phyloP scores from a whole-genome alignment of 805 yeast genomes.

The Schwanniomyces vanrijiae region DNA sequence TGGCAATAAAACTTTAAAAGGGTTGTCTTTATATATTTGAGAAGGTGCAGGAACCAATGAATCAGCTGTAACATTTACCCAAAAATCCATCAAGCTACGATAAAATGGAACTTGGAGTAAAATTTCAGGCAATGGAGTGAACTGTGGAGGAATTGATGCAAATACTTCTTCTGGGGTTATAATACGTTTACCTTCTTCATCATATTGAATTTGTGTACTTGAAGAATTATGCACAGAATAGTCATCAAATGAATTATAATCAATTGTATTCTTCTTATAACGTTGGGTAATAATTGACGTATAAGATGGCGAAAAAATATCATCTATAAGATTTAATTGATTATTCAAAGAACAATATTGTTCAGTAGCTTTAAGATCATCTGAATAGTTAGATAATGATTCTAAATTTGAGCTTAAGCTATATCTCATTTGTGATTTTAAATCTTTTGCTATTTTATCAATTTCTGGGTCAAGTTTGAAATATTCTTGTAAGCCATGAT shows the following conservation, averaged over 20 bases:
- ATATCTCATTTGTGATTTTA: not conserved
- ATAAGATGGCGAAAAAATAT: constrained; percentile 7
- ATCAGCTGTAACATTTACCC: constrained; percentile 58
- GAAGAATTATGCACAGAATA: not conserved
- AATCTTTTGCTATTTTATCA: not conserved
- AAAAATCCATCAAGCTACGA: constrained; percentile 62
- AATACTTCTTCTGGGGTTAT: constrained; percentile 11
- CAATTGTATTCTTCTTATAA: not conserved
- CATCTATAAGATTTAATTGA: constrained; percentile 11
- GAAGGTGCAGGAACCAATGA: constrained; percentile 67
- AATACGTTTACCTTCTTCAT: not conserved
- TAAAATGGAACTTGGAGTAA: constrained; percentile 59
- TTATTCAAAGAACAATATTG: constrained; percentile 16
- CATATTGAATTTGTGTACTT: not conserved
- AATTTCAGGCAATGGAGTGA: constrained; percentile 59
- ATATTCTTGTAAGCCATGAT: not conserved
- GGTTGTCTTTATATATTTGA: constrained; percentile 54
- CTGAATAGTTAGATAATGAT: constrained; percentile 21
- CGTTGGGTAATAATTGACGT: constrained; percentile 12
- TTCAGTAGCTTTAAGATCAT: constrained; percentile 36
- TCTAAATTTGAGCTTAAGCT: not conserved
- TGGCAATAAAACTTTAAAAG: constrained; percentile 65
- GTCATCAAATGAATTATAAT: constrained; percentile 7
- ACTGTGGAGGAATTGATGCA: constrained; percentile 30
- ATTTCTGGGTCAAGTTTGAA: not conserved